A percentile compares a stretch with the other conserved stretches of the same genome.
phyloP scores from a whole-genome alignment of 345 rosid genomes.

The Ceriops zippeliana region DNA sequence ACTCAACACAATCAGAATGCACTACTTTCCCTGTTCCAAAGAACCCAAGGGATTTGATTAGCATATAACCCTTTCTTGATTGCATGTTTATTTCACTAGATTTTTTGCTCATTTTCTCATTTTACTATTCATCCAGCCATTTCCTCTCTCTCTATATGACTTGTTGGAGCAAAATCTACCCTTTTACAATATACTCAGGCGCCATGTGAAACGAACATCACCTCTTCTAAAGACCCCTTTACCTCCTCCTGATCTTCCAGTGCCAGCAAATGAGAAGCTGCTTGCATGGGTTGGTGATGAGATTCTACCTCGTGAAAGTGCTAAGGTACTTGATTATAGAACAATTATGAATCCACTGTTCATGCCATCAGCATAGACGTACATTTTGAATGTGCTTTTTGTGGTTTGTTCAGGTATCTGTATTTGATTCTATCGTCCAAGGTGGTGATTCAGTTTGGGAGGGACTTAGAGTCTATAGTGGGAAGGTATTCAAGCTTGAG shows the following conservation, averaged over 20 bases:
- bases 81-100: too few species aligned
- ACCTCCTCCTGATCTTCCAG: slow-evolving; percentile 66
- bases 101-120: not conserved
- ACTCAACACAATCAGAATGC: slow-evolving; percentile 1
- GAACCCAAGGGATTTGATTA: slow-evolving; percentile 3
- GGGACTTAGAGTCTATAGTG: slow-evolving; percentile 71
- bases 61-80: not conserved
- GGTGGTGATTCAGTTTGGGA: slow-evolving; percentile 97
- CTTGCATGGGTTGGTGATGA: slow-evolving; percentile 93
- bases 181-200: slow-evolving; percentile 67
- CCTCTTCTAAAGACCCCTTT: slow-evolving; percentile 44
- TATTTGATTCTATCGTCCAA: slow-evolving; percentile 87
- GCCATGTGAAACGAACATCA: slow-evolving; percentile 40
- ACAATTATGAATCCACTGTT: slow-evolving; percentile 8
- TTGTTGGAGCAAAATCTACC: slow-evolving; percentile 80
- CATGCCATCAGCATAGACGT: not conserved
- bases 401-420: slow-evolving; percentile 57
- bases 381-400: not conserved
- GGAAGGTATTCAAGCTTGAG: slow-evolving; percentile 82
- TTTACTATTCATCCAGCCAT: slow-evolving; percentile 43
- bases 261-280: slow-evolving; percentile 69
- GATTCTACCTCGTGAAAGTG: slow-evolving; percentile 73
- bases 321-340: slow-evolving; percentile 46
- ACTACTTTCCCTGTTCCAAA: slow-evolving; percentile 9
- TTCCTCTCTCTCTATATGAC: slow-evolving; percentile 56